Conservation (phyloP, 805 yeast genomes). For the Lipomyces anomalus region DNA sequence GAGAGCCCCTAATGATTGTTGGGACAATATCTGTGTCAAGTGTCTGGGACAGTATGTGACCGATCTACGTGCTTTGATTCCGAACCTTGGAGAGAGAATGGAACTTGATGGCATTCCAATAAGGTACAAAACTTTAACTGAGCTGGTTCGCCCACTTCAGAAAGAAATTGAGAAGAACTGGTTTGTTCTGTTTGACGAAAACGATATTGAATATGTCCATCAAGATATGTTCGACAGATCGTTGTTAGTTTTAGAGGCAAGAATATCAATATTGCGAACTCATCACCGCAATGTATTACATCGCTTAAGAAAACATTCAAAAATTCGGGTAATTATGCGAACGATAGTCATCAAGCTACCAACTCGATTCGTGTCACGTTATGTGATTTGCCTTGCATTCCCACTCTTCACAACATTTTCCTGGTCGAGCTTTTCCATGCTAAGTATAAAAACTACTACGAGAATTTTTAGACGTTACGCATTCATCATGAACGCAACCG, state of each 20-base stretch:
- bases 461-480: constrained; percentile 6
- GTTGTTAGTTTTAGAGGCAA: no score
- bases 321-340: no score
- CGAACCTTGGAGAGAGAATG: constrained; percentile 9
- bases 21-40: constrained; percentile 17
- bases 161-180: constrained; percentile 17
- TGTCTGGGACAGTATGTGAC: constrained; percentile 15
- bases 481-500: constrained; percentile 12
- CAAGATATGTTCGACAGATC: no score
- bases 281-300: no score
- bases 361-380: constrained; percentile 9
- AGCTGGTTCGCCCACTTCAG: constrained; percentile 6
- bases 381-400: constrained; percentile 8
- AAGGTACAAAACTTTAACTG: constrained; percentile 10
- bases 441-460: constrained; percentile 1
- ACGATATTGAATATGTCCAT: no score
- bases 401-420: constrained; percentile 9
- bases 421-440: constrained; percentile 7
- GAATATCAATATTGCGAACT: no score
- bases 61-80: constrained; percentile 16
- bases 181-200: constrained; percentile 16
- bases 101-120: constrained; percentile 9
- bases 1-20: constrained; percentile 22
- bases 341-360: constrained; percentile 7
- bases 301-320: no score